These are phyloP conservation scores for Aspergillus terreus DNA, from an alignment of 2,329 filamentous ascomycete species.

Conservation along the genomic window DNA sequence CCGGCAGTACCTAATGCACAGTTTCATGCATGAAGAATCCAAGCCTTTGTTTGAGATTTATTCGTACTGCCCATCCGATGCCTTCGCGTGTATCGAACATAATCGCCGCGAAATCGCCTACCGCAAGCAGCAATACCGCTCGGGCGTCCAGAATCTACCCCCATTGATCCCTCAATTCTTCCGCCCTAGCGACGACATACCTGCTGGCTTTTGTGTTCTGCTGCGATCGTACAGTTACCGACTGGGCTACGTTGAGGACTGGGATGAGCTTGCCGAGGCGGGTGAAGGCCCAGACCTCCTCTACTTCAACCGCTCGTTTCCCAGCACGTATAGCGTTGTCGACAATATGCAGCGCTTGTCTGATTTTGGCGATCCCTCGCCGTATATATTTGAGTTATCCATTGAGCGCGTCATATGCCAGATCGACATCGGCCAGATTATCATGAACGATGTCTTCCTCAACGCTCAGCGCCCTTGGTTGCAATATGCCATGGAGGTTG, in stretches of 20 bases:
- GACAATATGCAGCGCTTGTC: neutral
- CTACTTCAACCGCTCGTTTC: conserved; percentile 15
- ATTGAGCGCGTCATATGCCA: conserved; percentile 5
- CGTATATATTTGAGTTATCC: conserved; percentile 9
- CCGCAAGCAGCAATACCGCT: conserved; percentile 15
- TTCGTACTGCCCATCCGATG: conserved; percentile 14
- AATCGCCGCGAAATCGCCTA: conserved; percentile 12
- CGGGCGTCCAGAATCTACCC: conserved; percentile 2
- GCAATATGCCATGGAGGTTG: conserved; percentile 9
- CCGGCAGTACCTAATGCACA: conserved; percentile 4
- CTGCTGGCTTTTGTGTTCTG: conserved; percentile 12
- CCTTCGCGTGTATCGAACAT: conserved; percentile 16
- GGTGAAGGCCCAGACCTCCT: conserved; percentile 12
- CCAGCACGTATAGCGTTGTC: conserved; percentile 1
- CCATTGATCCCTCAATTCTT: conserved; percentile 11
- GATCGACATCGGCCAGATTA: conserved; percentile 2
- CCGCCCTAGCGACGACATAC: neutral
- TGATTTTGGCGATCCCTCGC: neutral
- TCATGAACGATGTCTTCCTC: neutral
- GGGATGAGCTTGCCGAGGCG: neutral
- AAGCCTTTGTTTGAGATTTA: conserved; percentile 18
- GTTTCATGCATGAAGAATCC: conserved; percentile 7
- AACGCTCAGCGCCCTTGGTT: neutral
- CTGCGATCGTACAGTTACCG: conserved; percentile 16
- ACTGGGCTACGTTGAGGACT: conserved; percentile 6